Evolutionary conservation across 257 asterid species (phyloP), one percentile per base, ranked within the genome.

Genomic region (Nicotiana benthamiana): DNA sequence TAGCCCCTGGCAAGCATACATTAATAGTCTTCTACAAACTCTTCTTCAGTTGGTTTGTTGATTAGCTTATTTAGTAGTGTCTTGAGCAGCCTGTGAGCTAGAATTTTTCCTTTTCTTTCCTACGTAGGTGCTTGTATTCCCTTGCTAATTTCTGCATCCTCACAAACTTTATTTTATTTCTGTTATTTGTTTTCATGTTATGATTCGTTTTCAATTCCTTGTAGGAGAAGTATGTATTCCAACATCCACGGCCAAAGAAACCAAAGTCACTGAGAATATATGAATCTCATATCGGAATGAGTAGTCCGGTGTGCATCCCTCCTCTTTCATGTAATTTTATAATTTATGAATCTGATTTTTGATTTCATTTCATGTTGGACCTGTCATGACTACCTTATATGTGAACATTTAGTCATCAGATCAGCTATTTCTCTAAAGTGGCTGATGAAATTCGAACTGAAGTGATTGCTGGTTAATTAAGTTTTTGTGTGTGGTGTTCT

Each of bases 261-360:
- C 99, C 99, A 63, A 88, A 90, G 72, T 96, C 99, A 68, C 90
- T 96, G 67, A 83, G 99, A 82, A 92, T 96, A 84, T 96, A 96
- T 17, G 99, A 96, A 84, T 77, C 89, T 79, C 99, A 96, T 85
- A 93, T 96, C 77, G 99, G 99, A 88, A 96, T 96, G 99, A 96
- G 99, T 87, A 96, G 99, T 82, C 91, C 86, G 93, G 99, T 94
- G 91, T 62, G 93, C 85, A 85, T 85, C 85, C 84, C 77, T 85
- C 80, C 70, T 61, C 77, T 83, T 75, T 70, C 80, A 67, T 84
- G 56, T 78, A 72, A 81, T 83, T 40, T 51, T 80, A 59, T 83
- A 28, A 74, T 52, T 48, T 60, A 67, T 75, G 26, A 74, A 74
- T 24, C 36, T 1, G 59, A 72, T 0, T 43, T 72, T 27, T 60